Evolutionary conservation across 2,329 filamentous ascomycete genomes (phyloP), one percentile per base, ranked within the genome.

Genomic region (Nemania bipapillata): DNA sequence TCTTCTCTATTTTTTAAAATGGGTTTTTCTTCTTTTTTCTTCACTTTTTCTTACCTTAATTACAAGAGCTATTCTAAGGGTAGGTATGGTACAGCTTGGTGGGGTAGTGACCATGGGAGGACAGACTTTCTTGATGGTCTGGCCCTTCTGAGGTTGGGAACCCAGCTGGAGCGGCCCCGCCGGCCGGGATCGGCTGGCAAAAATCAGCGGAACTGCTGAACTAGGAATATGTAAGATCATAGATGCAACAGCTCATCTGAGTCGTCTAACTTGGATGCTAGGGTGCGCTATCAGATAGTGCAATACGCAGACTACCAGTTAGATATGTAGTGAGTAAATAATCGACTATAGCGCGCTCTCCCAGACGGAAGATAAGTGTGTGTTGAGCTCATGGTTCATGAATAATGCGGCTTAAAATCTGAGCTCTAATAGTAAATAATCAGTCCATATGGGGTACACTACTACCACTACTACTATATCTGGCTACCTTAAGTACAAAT

Each of bases 321-420:
- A 54, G 12, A n/a, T 35, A 40, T 26, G 11, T 40, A 61, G 26
- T 12, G 17, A 52, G 40, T 7, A 1, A 45, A 45, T 45, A 45
- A 45, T 45, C n/a, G 11, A 28, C 4, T 28, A 17, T 28, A 50
- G 47, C 24, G 24, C 24, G 9, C 11, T 17, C 28, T 54, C 2
- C n/a, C n/a, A n/a, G n/a, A n/a, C 8, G n/a, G 12, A 3, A 20
- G 4, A 15, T 26, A 26, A n/a, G 5, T 42, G 6, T 2, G 37
- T 1, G n/a, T 17, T n/a, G 17, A n/a, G n/a, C 40, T 45, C 26
- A 32, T 54, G 11, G 28, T 32, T 54, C 20, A 32, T 15, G 26
- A 53, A 32, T 54, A 54, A 45, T 52, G 26, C 32, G 52, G 49
- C 59, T 62, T 40, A 54, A 54, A 54, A 62, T 32, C 35, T 53